These are phyloP conservation scores for Entonaema liquescens DNA, from an alignment of 495 filamentous ascomycete species.

Conservation along the genomic window DNA sequence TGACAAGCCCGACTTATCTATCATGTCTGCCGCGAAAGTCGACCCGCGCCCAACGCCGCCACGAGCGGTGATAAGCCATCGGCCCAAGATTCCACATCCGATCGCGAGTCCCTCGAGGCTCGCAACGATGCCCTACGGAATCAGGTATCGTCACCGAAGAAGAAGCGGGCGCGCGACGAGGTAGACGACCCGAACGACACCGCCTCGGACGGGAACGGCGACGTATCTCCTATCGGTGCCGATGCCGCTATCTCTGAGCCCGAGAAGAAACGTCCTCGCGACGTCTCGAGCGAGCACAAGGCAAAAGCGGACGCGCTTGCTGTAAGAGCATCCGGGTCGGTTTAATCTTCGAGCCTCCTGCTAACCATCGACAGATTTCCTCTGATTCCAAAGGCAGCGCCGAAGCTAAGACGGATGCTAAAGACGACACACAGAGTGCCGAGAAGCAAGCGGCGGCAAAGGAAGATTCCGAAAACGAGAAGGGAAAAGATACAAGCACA, in stretches of 20 bases:
- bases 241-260: slow-evolving; percentile 54
- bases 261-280: slow-evolving; percentile 65
- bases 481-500: slow-evolving; percentile 15
- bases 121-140: slow-evolving; percentile 54
- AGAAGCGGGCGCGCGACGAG: slow-evolving; percentile 64
- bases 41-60: slow-evolving; percentile 28
- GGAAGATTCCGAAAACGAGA: neutral
- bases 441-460: slow-evolving; percentile 8
- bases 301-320: slow-evolving; percentile 10
- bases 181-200: slow-evolving; percentile 54
- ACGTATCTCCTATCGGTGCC: slow-evolving; percentile 49
- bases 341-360: neutral
- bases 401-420: slow-evolving; percentile 18
- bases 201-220: slow-evolving; percentile 42
- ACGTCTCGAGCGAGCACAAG: slow-evolving; percentile 46
- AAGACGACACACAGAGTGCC: slow-evolving; percentile 11
- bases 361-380: slow-evolving; percentile 16
- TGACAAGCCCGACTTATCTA: slow-evolving; percentile 48
- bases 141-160: slow-evolving; percentile 63
- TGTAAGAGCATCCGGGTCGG: slow-evolving; percentile 10
- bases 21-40: slow-evolving; percentile 35
- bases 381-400: slow-evolving; percentile 5
- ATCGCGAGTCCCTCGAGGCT: slow-evolving; percentile 39
- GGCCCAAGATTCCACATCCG: slow-evolving; percentile 43
- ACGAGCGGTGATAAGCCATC: slow-evolving; percentile 35